A percentile compares a stretch with the other conserved stretches of the same genome.
These are phyloP conservation scores for Quercus cerris DNA, from an alignment of 306 rosid species.

Conservation along the genomic window DNA sequence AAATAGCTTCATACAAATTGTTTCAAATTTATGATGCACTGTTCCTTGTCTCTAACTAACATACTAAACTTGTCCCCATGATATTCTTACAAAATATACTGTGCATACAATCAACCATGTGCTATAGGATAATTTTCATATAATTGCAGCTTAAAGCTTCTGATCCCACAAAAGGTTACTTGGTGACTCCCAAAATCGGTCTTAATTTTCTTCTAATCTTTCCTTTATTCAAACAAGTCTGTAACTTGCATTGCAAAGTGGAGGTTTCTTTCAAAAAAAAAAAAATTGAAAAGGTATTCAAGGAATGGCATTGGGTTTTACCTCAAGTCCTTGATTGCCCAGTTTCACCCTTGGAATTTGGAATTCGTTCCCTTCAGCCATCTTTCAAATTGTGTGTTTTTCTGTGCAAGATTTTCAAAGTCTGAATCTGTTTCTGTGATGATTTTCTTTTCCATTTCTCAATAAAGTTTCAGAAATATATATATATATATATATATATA, in stretches of 20 bases:
- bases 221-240: too few relatives aligned
- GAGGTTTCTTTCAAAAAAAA: neutral
- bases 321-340: slow-evolving; percentile 24
- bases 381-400: neutral
- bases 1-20: too few relatives aligned
- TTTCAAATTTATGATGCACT: too few relatives aligned
- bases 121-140: too few relatives aligned
- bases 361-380: slow-evolving; percentile 2
- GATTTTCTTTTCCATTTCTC: neutral
- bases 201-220: too few relatives aligned
- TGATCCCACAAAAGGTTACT: too few relatives aligned
- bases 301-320: neutral
- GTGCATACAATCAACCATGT: too few relatives aligned
- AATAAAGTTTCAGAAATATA: neutral
- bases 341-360: slow-evolving; percentile 20
- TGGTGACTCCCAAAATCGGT: too few relatives aligned
- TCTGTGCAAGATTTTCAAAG: neutral
- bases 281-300: neutral
- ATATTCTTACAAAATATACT: too few relatives aligned
- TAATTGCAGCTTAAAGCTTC: too few relatives aligned
- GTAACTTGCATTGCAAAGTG: neutral
- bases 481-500: neutral
- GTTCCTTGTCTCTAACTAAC: too few relatives aligned
- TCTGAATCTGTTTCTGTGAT: neutral
- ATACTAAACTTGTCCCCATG: too few relatives aligned